Evolutionary conservation across 2,329 filamentous ascomycete species (phyloP).

Genomic region (Botrytis pseudocinerea): DNA sequence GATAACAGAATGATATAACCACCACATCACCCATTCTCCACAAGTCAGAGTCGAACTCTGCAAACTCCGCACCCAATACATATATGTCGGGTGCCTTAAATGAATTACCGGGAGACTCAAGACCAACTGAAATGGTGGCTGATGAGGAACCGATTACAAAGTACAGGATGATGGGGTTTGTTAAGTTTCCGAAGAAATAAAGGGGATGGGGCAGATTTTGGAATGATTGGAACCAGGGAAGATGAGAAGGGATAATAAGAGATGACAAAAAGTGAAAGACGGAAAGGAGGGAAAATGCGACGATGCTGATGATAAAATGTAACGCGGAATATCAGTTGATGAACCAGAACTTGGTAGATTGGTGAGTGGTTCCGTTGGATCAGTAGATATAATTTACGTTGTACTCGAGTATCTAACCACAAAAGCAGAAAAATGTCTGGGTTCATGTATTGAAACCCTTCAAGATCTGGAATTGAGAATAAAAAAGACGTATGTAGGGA

Average conservation of each 20-base stretch:
- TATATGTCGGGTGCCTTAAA: conserved; percentile 6
- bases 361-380: not conserved
- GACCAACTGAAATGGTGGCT: conserved; percentile 17
- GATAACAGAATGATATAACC: not conserved
- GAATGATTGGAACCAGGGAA: not conserved
- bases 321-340: not conserved
- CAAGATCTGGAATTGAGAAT: not conserved
- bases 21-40: conserved; percentile 16
- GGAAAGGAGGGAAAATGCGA: not conserved
- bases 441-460: not conserved
- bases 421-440: not conserved
- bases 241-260: not conserved
- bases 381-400: not conserved
- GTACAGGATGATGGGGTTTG: conserved; percentile 23
- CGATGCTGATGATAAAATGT: not conserved
- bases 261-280: not conserved
- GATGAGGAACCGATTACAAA: conserved; percentile 20
- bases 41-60: conserved; percentile 8
- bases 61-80: not conserved
- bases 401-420: not conserved
- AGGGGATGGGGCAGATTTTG: not conserved
- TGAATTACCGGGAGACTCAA: conserved; percentile 15
- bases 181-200: not conserved
- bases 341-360: not conserved
- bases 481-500: not conserved